Evolutionary conservation across 495 filamentous ascomycete genomes (phyloP), one percentile per base, ranked within the genome.

Genomic region (Penicillium dipodomyicola): DNA sequence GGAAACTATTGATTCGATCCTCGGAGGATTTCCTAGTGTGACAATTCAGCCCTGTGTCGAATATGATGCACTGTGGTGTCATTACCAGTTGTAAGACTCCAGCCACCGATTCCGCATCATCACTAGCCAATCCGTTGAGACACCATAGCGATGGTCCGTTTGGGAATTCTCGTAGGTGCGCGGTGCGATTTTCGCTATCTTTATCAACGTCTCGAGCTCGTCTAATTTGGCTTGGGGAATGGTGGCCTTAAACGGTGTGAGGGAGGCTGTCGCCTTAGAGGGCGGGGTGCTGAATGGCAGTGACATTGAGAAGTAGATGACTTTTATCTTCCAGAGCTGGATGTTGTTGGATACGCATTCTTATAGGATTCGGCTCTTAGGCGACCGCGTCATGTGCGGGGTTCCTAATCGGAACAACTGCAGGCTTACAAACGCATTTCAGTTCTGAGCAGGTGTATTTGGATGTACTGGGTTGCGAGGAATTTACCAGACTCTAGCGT

Each of bases 1-100:
- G 84, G 58, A 86, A 81, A 10, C 65, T 75, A 71, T 91, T 89
- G 50, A 86, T 82, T 33, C 74, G 73, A 11, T 70, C 59, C 62
- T 89, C 84, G 12, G 69, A 65, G 8, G 74, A 61, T 60, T 78
- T 76, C 82, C 80, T 80, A 17, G 42, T 25, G 33, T 27, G 2
- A 19, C 29, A 4, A 12, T 43, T 57, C n/a, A 49, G 19, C 37
- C 17, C 10, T 25, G 19, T 37, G 7, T 20, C 10, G 8, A 47
- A 47, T 30, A 4, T 44, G 11, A 17, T 19, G 44, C 30, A 10
- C 12, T n/a, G 41, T 35, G 25, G 29, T 45, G 17, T 29, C 40
- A 27, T 4, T 65, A 80, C 78, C 79, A 82, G 55, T 76, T 63
- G 49, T 80, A 82, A 11, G 56, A 57, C 5, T 62, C 64, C 22